Base-by-base conservation (phyloP, 768 basidiomycete genomes). In the Lentinula raphanica region DNA sequence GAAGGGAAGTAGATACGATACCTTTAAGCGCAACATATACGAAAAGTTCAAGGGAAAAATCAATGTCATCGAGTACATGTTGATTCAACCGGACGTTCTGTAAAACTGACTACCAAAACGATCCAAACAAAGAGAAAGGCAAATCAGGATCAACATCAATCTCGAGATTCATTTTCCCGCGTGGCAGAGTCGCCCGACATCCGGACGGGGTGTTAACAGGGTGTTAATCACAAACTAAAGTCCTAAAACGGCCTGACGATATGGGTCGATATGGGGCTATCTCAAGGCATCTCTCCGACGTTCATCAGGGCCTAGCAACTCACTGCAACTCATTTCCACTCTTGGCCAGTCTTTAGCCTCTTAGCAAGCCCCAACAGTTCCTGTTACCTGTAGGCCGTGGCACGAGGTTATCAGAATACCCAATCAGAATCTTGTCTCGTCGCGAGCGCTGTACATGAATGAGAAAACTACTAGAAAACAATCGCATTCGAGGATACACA, bases 91-190 rank as follows among this genome's bases (percentile, higher is more conserved):
- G 23, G 46, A 48, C 46, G 46, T 29, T 32, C 11, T 32, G 49
- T 50, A 35, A 17, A n/a, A n/a, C n/a, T n/a, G n/a, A 46, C 44
- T 56, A 29, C 55, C 55, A 56, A 56, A 56, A 45, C 17, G 28
- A 46, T 8, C 35, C 28, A 28, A 56, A 56, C 55, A 56, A 56
- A 56, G 55, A 56, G 42, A 56, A 21, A 32, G 31, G 55, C 55
- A 56, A 56, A 56, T 45, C 9, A 19, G 54, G 55, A 56, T 46
- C 55, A 56, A 27, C 31, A 44, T 35, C 49, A 50, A 50, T 50
- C 49, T 35, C 29, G 31, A 50, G 49, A 50, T 50, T 19, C 28
- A 50, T n/a, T 19, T 50, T 50, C 49, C n/a, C 49, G 36, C 29
- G 31, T 19, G 49, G 28, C 29, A 17, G 31, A 29, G 17, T 35